Evolutionary conservation across 257 asterid species (phyloP), one percentile per base, ranked within the genome.

Genomic region (Solanum chiquidenum): DNA sequence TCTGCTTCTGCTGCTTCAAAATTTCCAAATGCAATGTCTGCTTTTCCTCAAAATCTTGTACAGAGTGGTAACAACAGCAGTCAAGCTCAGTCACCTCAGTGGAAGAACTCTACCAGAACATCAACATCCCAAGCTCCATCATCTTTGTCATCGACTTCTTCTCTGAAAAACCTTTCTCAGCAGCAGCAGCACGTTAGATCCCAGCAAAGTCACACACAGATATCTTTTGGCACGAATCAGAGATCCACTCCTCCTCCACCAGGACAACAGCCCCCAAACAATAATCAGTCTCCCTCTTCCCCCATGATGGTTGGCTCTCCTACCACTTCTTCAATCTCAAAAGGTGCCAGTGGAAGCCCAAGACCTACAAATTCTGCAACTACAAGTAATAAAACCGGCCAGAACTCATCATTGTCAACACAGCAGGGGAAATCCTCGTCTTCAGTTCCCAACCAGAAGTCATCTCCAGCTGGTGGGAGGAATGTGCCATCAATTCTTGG

Each of bases 291-390:
- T 21, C 92, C 93, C 7, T 93, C 98, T 33, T 90, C 98, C 10
- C 93, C 98, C 2, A 93, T 93, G 94, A 89, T 93, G 93, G 96
- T 93, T 62, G 96, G 96, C 71, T 97, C 99, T 49, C 99, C 99
- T 20, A 94, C 99, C 7, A 94, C 94, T 86, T 95, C 98, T 4
- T 92, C 98, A 14, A 91, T 96, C 87, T 97, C 99, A 29, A 97
- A 94, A 91, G 98, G 98, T 69, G 94, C 98, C 27, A 73, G 94
- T 92, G 98, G 96, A 75, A 97, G 99, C 87, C 99, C 99, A 12
- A 93, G 99, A 87, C 90, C 92, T 21, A 90, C 92, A 66, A 86
- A 90, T 58, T 90, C 98, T 1, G 88, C 95, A 82, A 87, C 98
- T 37, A 89, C 94, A 4, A 92, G 90, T 91, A 92, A 88, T 89